Base-by-base conservation (phyloP, 2,329 filamentous ascomycete genomes). In the Neofusicoccum kwambonambiense region DNA sequence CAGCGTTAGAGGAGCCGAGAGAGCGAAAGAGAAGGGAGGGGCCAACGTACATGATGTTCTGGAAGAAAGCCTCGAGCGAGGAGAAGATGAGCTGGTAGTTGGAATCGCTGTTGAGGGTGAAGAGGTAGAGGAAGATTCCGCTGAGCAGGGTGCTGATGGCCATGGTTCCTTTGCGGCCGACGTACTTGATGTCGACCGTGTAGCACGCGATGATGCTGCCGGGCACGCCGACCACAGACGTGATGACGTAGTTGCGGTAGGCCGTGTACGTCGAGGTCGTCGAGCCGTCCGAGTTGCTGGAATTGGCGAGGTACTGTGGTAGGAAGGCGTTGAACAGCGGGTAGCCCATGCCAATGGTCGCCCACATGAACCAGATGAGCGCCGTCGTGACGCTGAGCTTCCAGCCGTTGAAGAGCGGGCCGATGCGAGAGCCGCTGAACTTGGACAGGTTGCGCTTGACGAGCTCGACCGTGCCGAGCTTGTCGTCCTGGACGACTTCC, bases 281-380 rank as follows among this genome's bases (percentile, higher is more conserved):
- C 1, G 66, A 62, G 1, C 71, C 67, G 0, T 60, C 70, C 15
- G 70, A 69, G 11, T 31, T 31, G 27, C 80, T 80, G 31, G 86
- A 84, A 64, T 87, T 84, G 27, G 88, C 86, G 66, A 96, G 86
- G 73, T 95, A 95, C 70, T 95, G 90, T 0, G 92, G 92, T n/a
- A 96, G 83, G 78, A 96, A 96, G 61, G 90, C 90, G 76, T 95
- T 95, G 84, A 94, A 96, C 1, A 96, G 85, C 0, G 91, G 92
- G 72, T 94, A 96, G 2, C 89, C 91, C 87, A 96, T 90, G 66
- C 92, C 92, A 69, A 96, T 93, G 13, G 87, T 89, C 0, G 88
- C 84, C 92, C 92, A 96, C 74, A 87, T 88, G 76, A 93, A 90
- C 90, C 90, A 93, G 54, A 94, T 75, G 1, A 86, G 73, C 12